Evolutionary conservation across 139 green algal species (phyloP), one percentile per base, ranked within the genome.

Genomic region (Eudorina sp.): DNA sequence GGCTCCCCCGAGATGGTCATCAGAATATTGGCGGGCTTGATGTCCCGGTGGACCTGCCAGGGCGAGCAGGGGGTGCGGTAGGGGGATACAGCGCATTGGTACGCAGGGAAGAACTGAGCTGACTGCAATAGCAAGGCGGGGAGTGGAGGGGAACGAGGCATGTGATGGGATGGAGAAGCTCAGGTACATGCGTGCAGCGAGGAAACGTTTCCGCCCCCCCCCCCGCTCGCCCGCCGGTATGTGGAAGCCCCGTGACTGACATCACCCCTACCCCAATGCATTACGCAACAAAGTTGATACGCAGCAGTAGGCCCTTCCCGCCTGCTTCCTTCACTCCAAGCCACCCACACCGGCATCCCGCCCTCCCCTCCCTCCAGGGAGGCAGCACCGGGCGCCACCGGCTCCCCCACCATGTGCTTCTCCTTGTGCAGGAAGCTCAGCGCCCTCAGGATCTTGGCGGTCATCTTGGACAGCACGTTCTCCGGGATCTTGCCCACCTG

Each of bases 1-100:
- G 96, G 92, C 55, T 96, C 90, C 7, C 97, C 97, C 3, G 83
- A 40, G 1, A 92, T 85, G 81, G 93, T 95, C 55, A 99, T 88
- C 25, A 99, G 92, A 45, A 98, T 96, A 91, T 99, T 99, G 72
- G 95, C 95, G 11, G 89, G 89, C 92, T 99, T 99, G 87, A 99
- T 97, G 93, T 99, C 97, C 8, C 97, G 91, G 91, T 99, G 97
- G 46, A 98, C 94, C 93, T 95, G 85, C 3, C n/a, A n/a, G n/a
- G n/a, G n/a, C n/a, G 21, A 40, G 41, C 29, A 18, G 23, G 25
- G 70, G 70, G 70, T 18, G 58, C 27, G 51, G 16, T 58, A n/a
- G n/a, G n/a, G n/a, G n/a, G n/a, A n/a, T n/a, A n/a, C n/a, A n/a
- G n/a, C n/a, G n/a, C n/a, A n/a, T n/a, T n/a, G n/a, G n/a, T n/a